Conservation (phyloP, 2,329 filamentous ascomycete genomes). For the Didymosphaeria variabile region DNA sequence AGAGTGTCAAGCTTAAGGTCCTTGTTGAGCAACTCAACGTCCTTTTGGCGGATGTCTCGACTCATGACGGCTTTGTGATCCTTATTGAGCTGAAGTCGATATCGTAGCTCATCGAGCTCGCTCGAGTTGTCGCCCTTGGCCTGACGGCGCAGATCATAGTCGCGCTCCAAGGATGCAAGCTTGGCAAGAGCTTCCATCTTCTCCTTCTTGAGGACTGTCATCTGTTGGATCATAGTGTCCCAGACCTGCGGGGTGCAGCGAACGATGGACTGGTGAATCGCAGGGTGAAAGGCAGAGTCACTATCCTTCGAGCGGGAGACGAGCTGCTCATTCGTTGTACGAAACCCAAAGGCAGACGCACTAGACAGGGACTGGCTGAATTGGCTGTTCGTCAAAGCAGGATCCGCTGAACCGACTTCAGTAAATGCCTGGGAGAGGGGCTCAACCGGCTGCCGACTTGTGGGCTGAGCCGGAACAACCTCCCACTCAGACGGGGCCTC, state of each 20-base stretch:
- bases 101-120: conserved; percentile 25
- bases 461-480: background rate
- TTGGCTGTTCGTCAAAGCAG: background rate
- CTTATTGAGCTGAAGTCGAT: conserved; percentile 30
- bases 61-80: conserved; percentile 30
- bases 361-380: background rate
- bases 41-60: conserved; percentile 26
- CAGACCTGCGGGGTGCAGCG: conserved; percentile 1
- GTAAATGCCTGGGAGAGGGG: background rate
- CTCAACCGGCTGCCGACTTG: background rate
- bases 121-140: background rate
- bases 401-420: background rate
- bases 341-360: background rate
- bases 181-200: conserved; percentile 4
- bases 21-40: conserved; percentile 26
- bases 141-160: conserved; percentile 9
- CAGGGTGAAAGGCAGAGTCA: background rate
- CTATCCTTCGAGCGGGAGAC: background rate
- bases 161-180: background rate
- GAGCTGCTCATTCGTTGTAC: background rate
- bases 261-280: background rate
- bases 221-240: conserved; percentile 8
- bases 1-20: conserved; percentile 24
- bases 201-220: conserved; percentile 1
- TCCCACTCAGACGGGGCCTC: conserved; percentile 4